phyloP scores from a whole-genome alignment of 768 basidiomycete species.

The Trametes coccinea region DNA sequence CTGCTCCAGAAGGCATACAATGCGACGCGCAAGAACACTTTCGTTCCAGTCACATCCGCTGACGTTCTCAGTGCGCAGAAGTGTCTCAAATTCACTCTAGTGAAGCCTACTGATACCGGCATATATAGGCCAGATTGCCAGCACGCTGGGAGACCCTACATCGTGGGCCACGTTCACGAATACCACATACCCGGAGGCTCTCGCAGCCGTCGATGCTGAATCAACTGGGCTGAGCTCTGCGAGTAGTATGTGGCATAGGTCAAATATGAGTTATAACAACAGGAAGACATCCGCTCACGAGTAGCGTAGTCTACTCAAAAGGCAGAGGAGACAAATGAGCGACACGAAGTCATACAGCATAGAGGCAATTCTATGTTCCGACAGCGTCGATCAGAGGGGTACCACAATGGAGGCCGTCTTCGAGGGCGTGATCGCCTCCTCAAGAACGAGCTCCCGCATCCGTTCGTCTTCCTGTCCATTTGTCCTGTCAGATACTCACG shows the following conservation, averaged over 20 bases:
- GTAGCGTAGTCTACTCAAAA: not conserved
- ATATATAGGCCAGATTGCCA: not conserved
- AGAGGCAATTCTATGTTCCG: conserved; percentile 6
- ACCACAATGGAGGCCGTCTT: conserved; percentile 12
- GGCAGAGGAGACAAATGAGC: not conserved
- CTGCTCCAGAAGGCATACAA: conserved; percentile 3
- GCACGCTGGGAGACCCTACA: not conserved
- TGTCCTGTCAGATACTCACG: not conserved
- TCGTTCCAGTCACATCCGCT: conserved; percentile 9
- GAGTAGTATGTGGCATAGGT: not conserved
- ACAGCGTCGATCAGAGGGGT: conserved; percentile 8
- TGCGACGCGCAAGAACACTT: conserved; percentile 4
- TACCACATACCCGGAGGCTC: conserved; percentile 3
- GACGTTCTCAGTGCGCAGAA: conserved; percentile 1
- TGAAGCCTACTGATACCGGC: not conserved
- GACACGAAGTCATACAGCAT: not conserved
- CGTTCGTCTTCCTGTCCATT: conserved; percentile 1
- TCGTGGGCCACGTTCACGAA: conserved; percentile 10
- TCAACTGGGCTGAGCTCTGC: not conserved
- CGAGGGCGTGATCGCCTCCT: conserved; percentile 1
- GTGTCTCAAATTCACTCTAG: not conserved
- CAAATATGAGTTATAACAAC: not conserved
- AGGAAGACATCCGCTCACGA: not conserved
- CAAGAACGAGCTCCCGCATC: conserved; percentile 4
- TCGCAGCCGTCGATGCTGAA: not conserved